Evolutionary conservation across 2,329 filamentous ascomycete genomes (phyloP).

Genomic region (Cephalotrichum gorgonifer): DNA sequence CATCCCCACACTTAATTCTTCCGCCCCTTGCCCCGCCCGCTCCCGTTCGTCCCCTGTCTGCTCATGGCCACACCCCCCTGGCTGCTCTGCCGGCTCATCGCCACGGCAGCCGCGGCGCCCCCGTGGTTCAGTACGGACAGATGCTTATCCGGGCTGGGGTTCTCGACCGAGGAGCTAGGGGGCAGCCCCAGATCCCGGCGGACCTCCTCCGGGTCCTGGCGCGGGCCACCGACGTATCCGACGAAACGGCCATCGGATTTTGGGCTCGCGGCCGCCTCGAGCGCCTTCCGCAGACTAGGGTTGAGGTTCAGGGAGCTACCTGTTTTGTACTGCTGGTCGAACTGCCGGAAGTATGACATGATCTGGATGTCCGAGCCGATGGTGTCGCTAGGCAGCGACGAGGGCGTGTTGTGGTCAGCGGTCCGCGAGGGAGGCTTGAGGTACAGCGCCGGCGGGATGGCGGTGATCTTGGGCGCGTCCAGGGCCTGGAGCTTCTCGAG

Average conservation of each 20-base stretch:
- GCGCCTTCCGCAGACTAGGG: conserved; percentile 41
- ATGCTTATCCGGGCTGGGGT: conserved; percentile 2
- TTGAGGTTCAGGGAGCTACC: conserved; percentile 46
- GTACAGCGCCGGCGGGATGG: conserved; percentile 45
- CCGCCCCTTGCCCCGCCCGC: conserved; percentile 35
- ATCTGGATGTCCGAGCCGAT: conserved; percentile 44
- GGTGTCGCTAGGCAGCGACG: conserved; percentile 38
- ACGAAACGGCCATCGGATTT: conserved; percentile 36
- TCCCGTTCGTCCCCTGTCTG: conserved; percentile 38
- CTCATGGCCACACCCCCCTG: conserved; percentile 47
- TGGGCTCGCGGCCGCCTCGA: conserved; percentile 42
- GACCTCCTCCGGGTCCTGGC: conserved; percentile 37
- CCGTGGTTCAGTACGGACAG: conserved; percentile 7
- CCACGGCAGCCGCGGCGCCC: conserved; percentile 23
- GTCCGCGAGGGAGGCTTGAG: conserved; percentile 45
- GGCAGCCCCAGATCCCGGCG: conserved; percentile 40
- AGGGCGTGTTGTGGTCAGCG: conserved; percentile 45
- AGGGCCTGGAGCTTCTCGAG: conserved; percentile 44
- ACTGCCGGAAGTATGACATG: conserved; percentile 47
- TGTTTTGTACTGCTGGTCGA: conserved; percentile 39
- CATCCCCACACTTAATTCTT: conserved; percentile 16
- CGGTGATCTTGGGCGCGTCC: conserved; percentile 48
- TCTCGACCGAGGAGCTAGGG: conserved; percentile 22
- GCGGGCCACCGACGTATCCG: conserved; percentile 30
- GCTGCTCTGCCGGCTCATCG: conserved; percentile 48